These are phyloP conservation scores for Puccinia hordei DNA, from an alignment of 1,284 basidiomycete species.

Conservation along the genomic window DNA sequence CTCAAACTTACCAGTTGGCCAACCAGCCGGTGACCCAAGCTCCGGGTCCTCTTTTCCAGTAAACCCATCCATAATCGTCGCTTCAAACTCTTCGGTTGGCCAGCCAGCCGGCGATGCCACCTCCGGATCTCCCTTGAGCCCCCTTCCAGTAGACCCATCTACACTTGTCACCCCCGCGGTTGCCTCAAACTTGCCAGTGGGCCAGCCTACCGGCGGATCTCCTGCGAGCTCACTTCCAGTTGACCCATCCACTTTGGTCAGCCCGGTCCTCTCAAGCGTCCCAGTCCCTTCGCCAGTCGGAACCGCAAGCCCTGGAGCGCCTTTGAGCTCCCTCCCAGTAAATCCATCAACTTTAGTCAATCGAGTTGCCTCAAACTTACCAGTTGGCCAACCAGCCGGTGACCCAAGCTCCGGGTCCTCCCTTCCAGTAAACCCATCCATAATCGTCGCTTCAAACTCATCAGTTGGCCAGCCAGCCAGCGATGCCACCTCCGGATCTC, in stretches of 20 bases:
- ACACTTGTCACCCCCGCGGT: not conserved
- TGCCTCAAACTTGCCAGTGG: not conserved
- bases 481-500: not conserved
- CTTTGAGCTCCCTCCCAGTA: not conserved
- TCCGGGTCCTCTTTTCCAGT: not conserved
- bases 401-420: not conserved
- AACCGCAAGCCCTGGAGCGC: not conserved
- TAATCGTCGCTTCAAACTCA: not conserved
- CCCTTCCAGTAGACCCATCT: not conserved
- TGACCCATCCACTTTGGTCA: not conserved
- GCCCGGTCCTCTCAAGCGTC: not conserved
- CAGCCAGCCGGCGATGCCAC: not conserved
- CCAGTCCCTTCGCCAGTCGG: not conserved
- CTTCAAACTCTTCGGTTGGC: not conserved
- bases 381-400: not conserved
- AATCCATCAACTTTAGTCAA: not conserved
- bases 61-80: not conserved
- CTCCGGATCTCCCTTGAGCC: not conserved
- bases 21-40: not conserved
- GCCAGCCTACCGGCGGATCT: not conserved
- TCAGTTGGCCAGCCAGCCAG: not conserved
- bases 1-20: not conserved
- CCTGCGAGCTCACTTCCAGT: not conserved
- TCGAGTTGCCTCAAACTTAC: not conserved
- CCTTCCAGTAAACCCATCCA: constrained; percentile 17